Percentiles rank a stretch among this genome's conserved stretches.
These are phyloP conservation scores for Claviceps quebecensis DNA, from an alignment of 2,329 filamentous ascomycete genomes.

Conservation along the genomic window DNA sequence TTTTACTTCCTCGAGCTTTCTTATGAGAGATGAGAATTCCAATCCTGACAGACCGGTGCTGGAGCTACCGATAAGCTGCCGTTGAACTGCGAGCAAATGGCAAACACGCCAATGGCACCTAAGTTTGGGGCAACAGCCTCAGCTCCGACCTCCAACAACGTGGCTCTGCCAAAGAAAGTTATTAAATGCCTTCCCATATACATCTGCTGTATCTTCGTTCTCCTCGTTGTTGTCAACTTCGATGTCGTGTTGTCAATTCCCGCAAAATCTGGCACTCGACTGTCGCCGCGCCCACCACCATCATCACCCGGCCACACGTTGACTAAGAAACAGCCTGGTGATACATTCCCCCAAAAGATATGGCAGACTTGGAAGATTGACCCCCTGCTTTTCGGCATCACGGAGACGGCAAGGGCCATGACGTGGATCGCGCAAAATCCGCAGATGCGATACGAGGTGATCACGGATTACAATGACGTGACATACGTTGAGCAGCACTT, in stretches of 20 bases:
- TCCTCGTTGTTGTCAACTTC: constrained; percentile 10
- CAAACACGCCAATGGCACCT: neutral
- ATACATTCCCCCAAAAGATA: constrained; percentile 50
- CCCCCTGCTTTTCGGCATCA: constrained; percentile 50
- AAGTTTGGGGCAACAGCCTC: neutral
- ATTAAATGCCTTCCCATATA: constrained; percentile 33
- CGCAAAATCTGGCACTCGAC: neutral
- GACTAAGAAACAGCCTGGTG: constrained; percentile 11
- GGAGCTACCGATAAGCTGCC: neutral
- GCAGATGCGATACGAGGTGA: constrained; percentile 50
- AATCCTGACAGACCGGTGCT: neutral
- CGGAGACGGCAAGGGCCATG: constrained; percentile 44
- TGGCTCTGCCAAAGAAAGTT: constrained; percentile 31
- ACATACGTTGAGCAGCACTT: constrained; percentile 56
- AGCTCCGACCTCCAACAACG: constrained; percentile 17
- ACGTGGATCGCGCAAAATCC: constrained; percentile 57
- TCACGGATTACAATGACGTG: constrained; percentile 55
- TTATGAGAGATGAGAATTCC: neutral
- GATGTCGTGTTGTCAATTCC: neutral
- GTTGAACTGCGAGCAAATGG: neutral
- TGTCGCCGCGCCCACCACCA: neutral
- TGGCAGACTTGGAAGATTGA: constrained; percentile 69
- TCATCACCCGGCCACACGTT: neutral
- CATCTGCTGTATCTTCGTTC: constrained; percentile 26
- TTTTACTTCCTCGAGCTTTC: no score